phyloP scores from a whole-genome alignment of 2,329 filamentous ascomycete species.

The Stagonosporopsis cucurbitacearum region DNA sequence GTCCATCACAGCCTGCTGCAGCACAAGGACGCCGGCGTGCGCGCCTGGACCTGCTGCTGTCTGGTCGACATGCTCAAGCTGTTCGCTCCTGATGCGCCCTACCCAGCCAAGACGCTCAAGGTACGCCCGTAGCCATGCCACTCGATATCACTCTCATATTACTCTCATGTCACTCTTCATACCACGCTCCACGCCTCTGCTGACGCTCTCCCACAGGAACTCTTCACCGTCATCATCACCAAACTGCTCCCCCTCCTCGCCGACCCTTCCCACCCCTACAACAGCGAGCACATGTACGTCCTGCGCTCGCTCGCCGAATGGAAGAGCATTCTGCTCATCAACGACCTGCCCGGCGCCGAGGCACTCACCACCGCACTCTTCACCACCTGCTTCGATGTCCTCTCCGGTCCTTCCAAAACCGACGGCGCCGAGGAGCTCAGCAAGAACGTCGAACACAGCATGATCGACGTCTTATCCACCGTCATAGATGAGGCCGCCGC shows the following conservation, averaged over 20 bases:
- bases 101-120: slow-evolving; percentile 88
- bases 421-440: slow-evolving; percentile 80
- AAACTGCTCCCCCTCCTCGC: slow-evolving; percentile 84
- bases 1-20: slow-evolving; percentile 80
- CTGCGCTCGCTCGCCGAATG: slow-evolving; percentile 87
- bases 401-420: slow-evolving; percentile 77
- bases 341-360: slow-evolving; percentile 84
- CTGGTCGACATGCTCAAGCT: slow-evolving; percentile 91
- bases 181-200: background rate
- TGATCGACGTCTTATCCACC: slow-evolving; percentile 83
- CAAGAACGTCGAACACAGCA: slow-evolving; percentile 92
- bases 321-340: slow-evolving; percentile 91
- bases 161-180: rapidly evolving
- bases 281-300: slow-evolving; percentile 90
- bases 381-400: slow-evolving; percentile 87
- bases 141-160: too few relatives aligned
- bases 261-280: slow-evolving; percentile 87
- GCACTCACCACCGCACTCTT: slow-evolving; percentile 77
- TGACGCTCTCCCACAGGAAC: slow-evolving; percentile 67
- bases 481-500: slow-evolving; percentile 84
- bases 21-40: slow-evolving; percentile 93
- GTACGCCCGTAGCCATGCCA: slow-evolving; percentile 53
- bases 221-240: slow-evolving; percentile 87
- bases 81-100: slow-evolving; percentile 93
- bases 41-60: slow-evolving; percentile 86